Evolutionary conservation across 192 early-diverging fungal genomes (phyloP), one percentile per base, ranked within the genome.

Genomic region (Coemansia sp.): DNA sequence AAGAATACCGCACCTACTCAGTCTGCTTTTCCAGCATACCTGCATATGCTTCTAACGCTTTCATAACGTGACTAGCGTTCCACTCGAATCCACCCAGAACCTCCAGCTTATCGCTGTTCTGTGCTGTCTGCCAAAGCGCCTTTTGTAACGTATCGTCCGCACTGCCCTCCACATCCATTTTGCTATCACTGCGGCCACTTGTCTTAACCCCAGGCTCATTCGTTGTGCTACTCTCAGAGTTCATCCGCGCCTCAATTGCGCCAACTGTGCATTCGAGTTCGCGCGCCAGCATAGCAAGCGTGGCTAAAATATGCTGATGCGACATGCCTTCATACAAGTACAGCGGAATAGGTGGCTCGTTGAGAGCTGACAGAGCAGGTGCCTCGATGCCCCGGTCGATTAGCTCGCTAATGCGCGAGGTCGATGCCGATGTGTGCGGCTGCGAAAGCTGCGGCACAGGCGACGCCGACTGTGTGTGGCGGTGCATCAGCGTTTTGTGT

Each of bases 321-420:
- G 77, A 59, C 77, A 80, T 80, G 12, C 61, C 68, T 26, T 80
- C 77, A 31, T 66, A 70, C 58, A 80, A 37, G 59, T 71, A 80
- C 20, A 80, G 37, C 4, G 77, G 77, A 7, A 70, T 62, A 0
- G 77, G 77, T 23, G 77, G 77, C 59, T 80, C 77, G 56, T 74
- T 80, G 44, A 74, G 61, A 14, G 71, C 71, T 25, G 70, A 56
- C 21, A 68, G 64, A 25, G 66, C 18, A 40, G 59, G 63, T 24
- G 67, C 58, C 11, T 52, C 58, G 23, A 62, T 31, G 17, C 60
- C 67, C 42, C 54, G 64, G 26, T 63, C 37, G 2, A 63, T 40
- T 53, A 63, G 34, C 21, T 67, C 61, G 21, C 46, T 64, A 24
- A 57, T 53, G 25, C 56, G 64, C n/a, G 64, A 53, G 24, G 64